These are phyloP conservation scores for Cercis canadensis DNA, from an alignment of 306 rosid genomes.

Conservation along the genomic window DNA sequence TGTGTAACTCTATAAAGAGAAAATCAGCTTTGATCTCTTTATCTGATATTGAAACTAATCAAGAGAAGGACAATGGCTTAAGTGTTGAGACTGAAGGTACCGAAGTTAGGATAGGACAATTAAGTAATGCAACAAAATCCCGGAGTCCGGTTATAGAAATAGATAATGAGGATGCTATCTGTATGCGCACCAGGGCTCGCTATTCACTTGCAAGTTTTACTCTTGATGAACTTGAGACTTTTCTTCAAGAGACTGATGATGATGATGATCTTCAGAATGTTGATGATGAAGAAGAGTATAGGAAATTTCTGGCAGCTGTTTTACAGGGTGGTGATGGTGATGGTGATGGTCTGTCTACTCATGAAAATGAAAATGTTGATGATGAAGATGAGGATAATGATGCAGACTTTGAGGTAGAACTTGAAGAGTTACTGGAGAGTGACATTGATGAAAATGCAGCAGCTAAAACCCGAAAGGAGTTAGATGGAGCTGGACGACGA, in stretches of 20 bases:
- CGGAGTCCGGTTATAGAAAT: slow-evolving; percentile 48
- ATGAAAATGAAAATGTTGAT: slow-evolving; percentile 70
- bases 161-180: slow-evolving; percentile 79
- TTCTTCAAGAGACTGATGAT: slow-evolving; percentile 96
- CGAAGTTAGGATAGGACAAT: slow-evolving; percentile 45
- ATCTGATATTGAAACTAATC: slow-evolving; percentile 44
- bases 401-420: slow-evolving; percentile 95
- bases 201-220: slow-evolving; percentile 88
- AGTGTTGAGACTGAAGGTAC: slow-evolving; percentile 36
- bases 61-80: slow-evolving; percentile 47
- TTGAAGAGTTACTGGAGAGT: slow-evolving; percentile 93
- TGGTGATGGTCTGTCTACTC: slow-evolving; percentile 51
- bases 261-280: slow-evolving; percentile 91
- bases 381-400: slow-evolving; percentile 95
- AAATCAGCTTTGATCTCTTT: slow-evolving; percentile 43
- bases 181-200: slow-evolving; percentile 94
- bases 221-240: slow-evolving; percentile 92
- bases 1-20: slow-evolving; percentile 32
- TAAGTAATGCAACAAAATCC: slow-evolving; percentile 40
- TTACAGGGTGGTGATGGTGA: slow-evolving; percentile 78
- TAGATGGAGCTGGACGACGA: slow-evolving; percentile 66
- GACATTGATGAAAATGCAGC: slow-evolving; percentile 64
- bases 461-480: slow-evolving; percentile 43
- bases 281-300: slow-evolving; percentile 91
- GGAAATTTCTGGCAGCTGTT: slow-evolving; percentile 86